Conservation (phyloP, 768 basidiomycete genomes). For the Rhizopogon sp. region DNA sequence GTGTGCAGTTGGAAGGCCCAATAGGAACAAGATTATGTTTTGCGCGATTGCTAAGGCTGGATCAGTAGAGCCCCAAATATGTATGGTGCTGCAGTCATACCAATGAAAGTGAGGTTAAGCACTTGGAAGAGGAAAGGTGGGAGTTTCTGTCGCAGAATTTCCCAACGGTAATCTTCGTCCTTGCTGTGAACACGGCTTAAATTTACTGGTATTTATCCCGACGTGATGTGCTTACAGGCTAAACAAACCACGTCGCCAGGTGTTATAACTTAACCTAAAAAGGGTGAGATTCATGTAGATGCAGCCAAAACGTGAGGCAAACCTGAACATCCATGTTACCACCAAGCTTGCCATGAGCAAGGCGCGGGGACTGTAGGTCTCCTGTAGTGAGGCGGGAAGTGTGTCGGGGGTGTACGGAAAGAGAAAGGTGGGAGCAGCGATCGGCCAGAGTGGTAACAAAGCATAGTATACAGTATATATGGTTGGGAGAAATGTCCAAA, state of each 20-base stretch:
- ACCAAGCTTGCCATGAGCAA: slow-evolving; percentile 69
- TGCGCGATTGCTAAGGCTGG: slow-evolving; percentile 54
- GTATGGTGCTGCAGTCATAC: slow-evolving; percentile 27
- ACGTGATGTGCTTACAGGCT: slow-evolving; percentile 43
- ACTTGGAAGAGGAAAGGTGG: slow-evolving; percentile 54
- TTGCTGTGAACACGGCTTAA: slow-evolving; percentile 33
- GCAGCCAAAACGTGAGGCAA: background rate
- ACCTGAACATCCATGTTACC: slow-evolving; percentile 65
- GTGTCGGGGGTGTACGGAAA: slow-evolving; percentile 53
- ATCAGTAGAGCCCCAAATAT: slow-evolving; percentile 1
- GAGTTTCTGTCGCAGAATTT: slow-evolving; percentile 58
- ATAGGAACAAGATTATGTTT: slow-evolving; percentile 72
- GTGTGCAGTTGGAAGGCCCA: slow-evolving; percentile 57
- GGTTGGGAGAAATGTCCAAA: slow-evolving; percentile 76
- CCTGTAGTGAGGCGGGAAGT: slow-evolving; percentile 25
- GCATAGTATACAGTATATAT: slow-evolving; percentile 83
- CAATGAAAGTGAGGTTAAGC: slow-evolving; percentile 62
- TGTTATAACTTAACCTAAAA: slow-evolving; percentile 68
- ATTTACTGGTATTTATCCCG: background rate
- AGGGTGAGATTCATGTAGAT: background rate
- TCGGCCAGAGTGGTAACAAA: slow-evolving; percentile 59
- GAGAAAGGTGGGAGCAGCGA: slow-evolving; percentile 29
- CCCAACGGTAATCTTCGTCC: slow-evolving; percentile 94
- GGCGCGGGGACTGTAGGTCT: slow-evolving; percentile 66
- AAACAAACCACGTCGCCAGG: slow-evolving; percentile 80